Conservation (phyloP, 2,329 filamentous ascomycete genomes). For the Tolypocladium inflatum region DNA sequence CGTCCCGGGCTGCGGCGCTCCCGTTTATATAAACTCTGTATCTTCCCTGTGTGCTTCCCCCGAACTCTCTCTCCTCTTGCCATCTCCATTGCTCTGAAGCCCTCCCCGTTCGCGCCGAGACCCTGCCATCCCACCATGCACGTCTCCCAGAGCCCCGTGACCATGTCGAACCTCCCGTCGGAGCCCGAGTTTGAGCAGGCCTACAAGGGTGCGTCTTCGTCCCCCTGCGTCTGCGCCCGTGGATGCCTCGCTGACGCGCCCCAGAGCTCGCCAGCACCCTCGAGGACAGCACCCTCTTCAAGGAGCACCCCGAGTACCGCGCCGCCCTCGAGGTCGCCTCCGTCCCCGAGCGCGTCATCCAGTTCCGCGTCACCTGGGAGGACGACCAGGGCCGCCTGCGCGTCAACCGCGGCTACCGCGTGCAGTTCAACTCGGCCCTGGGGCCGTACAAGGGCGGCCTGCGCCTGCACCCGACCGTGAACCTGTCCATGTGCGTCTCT, state of each 20-base stretch:
- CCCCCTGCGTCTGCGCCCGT: not conserved
- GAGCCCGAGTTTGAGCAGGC: constrained; percentile 99
- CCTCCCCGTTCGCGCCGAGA: not conserved
- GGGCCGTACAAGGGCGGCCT: constrained; percentile 98
- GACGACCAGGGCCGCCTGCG: constrained; percentile 82
- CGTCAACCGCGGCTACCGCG: constrained; percentile 90
- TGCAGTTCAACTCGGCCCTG: constrained; percentile 97
- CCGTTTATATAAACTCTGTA: not conserved
- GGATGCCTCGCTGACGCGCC: constrained; percentile 3
- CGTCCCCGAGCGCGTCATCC: constrained; percentile 89
- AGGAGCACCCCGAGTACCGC: constrained; percentile 90
- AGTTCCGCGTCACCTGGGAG: constrained; percentile 97
- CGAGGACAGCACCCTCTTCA: constrained; percentile 85
- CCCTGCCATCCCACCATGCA: not conserved
- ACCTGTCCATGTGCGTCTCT: constrained; percentile 48
- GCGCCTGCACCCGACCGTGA: constrained; percentile 86
- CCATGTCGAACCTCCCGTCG: constrained; percentile 72
- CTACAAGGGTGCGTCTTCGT: constrained; percentile 64
- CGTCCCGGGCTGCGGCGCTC: not conserved
- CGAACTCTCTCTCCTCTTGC: not conserved
- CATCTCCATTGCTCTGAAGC: not conserved
- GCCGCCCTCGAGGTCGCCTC: constrained; percentile 81
- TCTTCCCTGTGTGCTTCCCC: too few species aligned
- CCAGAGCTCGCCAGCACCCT: constrained; percentile 90
- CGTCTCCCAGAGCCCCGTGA: constrained; percentile 15